Conservation (phyloP, 2,329 filamentous ascomycete species). For the Diaporthe velutina region DNA sequence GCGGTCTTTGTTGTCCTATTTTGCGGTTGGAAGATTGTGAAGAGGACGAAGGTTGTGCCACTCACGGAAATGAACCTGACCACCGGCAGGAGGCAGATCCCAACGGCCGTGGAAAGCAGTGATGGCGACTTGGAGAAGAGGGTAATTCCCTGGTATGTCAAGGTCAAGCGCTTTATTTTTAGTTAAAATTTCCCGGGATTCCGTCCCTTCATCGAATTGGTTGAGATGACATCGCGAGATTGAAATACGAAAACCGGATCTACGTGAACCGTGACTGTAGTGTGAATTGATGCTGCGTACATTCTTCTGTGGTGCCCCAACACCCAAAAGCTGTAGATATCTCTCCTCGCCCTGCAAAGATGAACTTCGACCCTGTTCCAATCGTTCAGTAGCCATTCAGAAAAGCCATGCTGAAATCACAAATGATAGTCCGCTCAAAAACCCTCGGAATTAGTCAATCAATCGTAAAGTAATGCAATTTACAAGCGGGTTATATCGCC, state of each 20-base stretch:
- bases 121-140: slow-evolving; percentile 6
- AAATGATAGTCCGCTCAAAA: neutral
- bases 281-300: neutral
- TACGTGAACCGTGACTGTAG: no score
- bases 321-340: neutral
- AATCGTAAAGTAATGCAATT: neutral
- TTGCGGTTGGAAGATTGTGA: slow-evolving; percentile 59
- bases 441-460: neutral
- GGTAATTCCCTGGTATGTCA: slow-evolving; percentile 28
- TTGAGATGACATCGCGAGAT: neutral
- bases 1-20: slow-evolving; percentile 62
- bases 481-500: neutral
- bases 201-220: neutral
- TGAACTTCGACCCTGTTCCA: neutral
- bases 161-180: slow-evolving; percentile 13
- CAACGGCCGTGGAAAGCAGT: neutral
- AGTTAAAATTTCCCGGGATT: neutral
- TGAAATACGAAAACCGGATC: no score
- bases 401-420: no score
- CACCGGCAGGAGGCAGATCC: slow-evolving; percentile 27
- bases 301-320: neutral
- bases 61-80: slow-evolving; percentile 26
- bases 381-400: neutral
- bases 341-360: no score
- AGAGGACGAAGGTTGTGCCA: slow-evolving; percentile 38